These are phyloP conservation scores for Coix lacrymajobi DNA, from an alignment of 176 grass and related monocot species.

Conservation along the genomic window DNA sequence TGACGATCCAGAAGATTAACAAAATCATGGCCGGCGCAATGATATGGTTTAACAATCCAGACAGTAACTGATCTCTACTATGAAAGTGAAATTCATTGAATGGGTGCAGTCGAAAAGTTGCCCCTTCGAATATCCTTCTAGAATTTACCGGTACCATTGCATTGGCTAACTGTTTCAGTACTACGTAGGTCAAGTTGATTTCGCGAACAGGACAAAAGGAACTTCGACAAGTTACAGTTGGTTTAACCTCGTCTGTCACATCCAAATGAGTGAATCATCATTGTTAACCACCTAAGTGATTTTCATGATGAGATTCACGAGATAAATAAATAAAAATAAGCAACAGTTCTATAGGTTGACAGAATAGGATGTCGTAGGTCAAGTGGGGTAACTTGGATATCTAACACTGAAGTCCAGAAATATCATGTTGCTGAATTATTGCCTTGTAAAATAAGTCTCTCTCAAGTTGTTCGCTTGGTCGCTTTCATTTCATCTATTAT, in stretches of 20 bases:
- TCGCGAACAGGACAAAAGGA: neutral
- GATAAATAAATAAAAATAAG: neutral
- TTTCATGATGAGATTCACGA: neutral
- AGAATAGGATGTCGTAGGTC: neutral
- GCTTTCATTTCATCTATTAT: neutral
- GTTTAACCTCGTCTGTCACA: constrained; percentile 4
- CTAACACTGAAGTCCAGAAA: neutral
- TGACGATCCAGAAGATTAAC: constrained; percentile 14
- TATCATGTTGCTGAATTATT: neutral
- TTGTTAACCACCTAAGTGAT: constrained; percentile 19
- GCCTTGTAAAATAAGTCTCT: neutral
- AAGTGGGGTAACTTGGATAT: neutral
- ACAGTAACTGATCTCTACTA: neutral
- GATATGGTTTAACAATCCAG: constrained; percentile 22
- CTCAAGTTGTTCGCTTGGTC: neutral
- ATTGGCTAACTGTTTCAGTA: neutral
- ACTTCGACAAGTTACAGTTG: neutral
- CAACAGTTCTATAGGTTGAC: neutral
- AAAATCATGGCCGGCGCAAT: constrained; percentile 34
- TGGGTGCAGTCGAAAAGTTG: neutral
- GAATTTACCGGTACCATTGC: constrained; percentile 17
- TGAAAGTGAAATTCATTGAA: constrained; percentile 11
- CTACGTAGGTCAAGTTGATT: neutral
- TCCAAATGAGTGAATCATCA: constrained; percentile 6
- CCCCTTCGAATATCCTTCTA: neutral